Base-by-base conservation (phyloP, 1,284 basidiomycete genomes). In the Moesziomyces sp. region DNA sequence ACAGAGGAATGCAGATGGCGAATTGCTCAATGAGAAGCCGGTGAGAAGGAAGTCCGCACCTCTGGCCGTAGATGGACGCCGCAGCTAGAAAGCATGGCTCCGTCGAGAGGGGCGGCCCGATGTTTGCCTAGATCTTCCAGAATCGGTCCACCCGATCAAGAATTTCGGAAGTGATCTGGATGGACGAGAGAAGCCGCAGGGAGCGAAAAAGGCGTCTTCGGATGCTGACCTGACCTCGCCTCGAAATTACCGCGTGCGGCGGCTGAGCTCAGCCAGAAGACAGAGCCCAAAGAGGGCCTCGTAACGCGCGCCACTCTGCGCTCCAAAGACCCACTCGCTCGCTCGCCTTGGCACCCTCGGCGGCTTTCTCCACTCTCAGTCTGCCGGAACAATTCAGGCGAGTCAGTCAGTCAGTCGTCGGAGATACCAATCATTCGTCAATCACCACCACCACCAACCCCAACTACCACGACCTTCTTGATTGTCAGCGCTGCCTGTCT, bases 231-330 rank as follows among this genome's bases (percentile, higher is more conserved):
- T 59, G 50, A 52, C 49, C 47, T 42, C 26, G 23, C 23, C 30
- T 30, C 30, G 11, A 30, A 30, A 50, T 28, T 18, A 14, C 26
- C 19, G 26, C 26, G 50, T 51, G 26, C 30, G 47, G 26, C 30
- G 47, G 56, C 56, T 58, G 56, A 58, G 56, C 56, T 58, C 56
- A 58, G 19, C 56, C 48, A 49, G 30, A 58, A 26, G 9, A 16
- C 21, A 43, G 43, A 19, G 9, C 30, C 14, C 21, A 33, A 21
- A 43, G 35, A 35, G 46, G 45, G 35, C 45, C 42, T 46, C 52
- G 45, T 47, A 53, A 57, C 55, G 55, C 47, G 55, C 55, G 30
- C 30, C 46, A 43, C 24, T 43, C 18, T 18, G 18, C 8, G 26
- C 16, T 30, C 18, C 16, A 11, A 44, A 19, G 11, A 45, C 11